phyloP scores from a whole-genome alignment of 2,329 filamentous ascomycete genomes.

The Akanthomyces muscarius region DNA sequence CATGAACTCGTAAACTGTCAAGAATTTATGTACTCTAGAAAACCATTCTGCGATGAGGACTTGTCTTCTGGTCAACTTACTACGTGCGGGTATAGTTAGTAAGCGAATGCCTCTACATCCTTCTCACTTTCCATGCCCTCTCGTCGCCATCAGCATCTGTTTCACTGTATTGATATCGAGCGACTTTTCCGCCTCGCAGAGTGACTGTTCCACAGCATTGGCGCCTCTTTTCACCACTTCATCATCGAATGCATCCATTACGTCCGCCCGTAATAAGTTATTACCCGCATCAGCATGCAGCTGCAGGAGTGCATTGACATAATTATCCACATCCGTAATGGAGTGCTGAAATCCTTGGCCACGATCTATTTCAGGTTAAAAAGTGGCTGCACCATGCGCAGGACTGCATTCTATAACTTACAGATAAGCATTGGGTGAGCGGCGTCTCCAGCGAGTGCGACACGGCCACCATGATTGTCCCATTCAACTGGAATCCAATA shows the following conservation, averaged over 20 bases:
- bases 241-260: conserved; percentile 29
- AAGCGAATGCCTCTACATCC: too few relatives aligned
- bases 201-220: conserved; percentile 32
- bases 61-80: too few relatives aligned
- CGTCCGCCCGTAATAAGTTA: conserved; percentile 18
- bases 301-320: conserved; percentile 31
- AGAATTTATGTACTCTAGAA: too few relatives aligned
- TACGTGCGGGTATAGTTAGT: neutral
- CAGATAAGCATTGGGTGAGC: conserved; percentile 43
- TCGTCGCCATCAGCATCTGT: conserved; percentile 32
- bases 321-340: conserved; percentile 37
- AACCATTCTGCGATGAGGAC: neutral
- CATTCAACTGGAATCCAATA: conserved; percentile 33
- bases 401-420: conserved; percentile 19
- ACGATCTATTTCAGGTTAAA: conserved; percentile 28
- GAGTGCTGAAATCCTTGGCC: conserved; percentile 44
- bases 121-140: conserved; percentile 24
- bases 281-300: conserved; percentile 16
- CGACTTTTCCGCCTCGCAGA: conserved; percentile 31
- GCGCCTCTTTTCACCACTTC: conserved; percentile 32
- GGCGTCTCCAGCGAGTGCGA: conserved; percentile 38
- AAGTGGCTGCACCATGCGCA: neutral
- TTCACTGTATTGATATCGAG: conserved; percentile 27
- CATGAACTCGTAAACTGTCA: too few relatives aligned
- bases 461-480: conserved; percentile 29